phyloP scores from a whole-genome alignment of 2,329 filamentous ascomycete genomes.

The Trichoderma oligosporum region DNA sequence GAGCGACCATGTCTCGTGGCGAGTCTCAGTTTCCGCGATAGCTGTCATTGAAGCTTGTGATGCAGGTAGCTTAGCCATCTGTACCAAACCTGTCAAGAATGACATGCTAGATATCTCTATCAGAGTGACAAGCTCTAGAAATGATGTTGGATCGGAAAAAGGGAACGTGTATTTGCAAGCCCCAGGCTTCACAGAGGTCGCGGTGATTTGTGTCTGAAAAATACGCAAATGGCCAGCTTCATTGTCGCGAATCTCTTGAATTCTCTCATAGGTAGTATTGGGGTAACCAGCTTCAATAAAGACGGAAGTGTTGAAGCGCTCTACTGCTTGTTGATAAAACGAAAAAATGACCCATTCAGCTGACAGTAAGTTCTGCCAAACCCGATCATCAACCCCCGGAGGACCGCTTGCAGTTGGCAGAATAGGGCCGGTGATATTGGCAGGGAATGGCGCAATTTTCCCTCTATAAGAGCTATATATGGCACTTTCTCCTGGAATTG shows the following conservation, averaged over 20 bases:
- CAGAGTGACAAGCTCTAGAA: neutral
- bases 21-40: neutral
- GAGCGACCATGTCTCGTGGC: conserved; percentile 3
- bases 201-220: neutral
- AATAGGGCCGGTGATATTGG: neutral
- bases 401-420: neutral
- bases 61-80: neutral
- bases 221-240: conserved; percentile 5
- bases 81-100: neutral
- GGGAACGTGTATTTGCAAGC: conserved; percentile 1
- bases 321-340: neutral
- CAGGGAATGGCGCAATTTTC: neutral
- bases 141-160: neutral
- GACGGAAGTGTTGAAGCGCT: neutral
- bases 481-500: neutral
- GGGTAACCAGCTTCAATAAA: neutral
- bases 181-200: conserved; percentile 3
- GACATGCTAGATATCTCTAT: conserved; percentile 6
- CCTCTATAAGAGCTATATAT: conserved; percentile 1
- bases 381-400: neutral
- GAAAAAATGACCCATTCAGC: conserved; percentile 4
- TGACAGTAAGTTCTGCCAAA: conserved; percentile 5
- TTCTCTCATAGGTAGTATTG: neutral
- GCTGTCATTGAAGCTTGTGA: neutral
- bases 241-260: conserved; percentile 5